Evolutionary conservation across 1,284 basidiomycete species (phyloP), one percentile per base, ranked within the genome.

Genomic region (Ceratobasidium sp.): DNA sequence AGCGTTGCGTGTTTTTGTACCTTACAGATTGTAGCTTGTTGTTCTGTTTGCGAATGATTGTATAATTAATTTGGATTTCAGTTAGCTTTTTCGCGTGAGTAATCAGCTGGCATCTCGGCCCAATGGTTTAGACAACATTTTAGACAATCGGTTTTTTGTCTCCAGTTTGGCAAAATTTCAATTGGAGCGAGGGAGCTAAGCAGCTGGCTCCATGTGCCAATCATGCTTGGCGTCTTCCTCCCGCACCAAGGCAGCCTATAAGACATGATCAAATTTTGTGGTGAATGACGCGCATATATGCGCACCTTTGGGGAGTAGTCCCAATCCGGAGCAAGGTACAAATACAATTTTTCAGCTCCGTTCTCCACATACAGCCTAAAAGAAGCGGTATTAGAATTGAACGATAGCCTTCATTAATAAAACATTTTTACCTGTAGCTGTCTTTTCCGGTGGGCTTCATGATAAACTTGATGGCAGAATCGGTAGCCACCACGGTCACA

Each of bases 271-370:
- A 30, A 56, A 8, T 1, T 23, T 38, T 12, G 4, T n/a, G 33
- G 16, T 18, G 7, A 28, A 8, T 16, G 4, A 18, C 18, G 54
- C 33, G 33, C 54, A 40, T 58, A 58, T 38, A 40, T 40, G 54
- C 54, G 2, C n/a, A 58, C 54, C 21, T 58, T 58, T 25, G 54
- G 54, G 16, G 54, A 58, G 33, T 21, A 14, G 12, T 9, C 12
- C 54, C 54, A 58, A 18, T 58, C 33, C 9, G 54, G 54, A 36
- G 30, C 33, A 3, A 58, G 54, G 16, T 58, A 58, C n/a, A 58
- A 28, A 40, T 58, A 58, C n/a, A 58, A 23, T 38, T 38, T 58
- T 28, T 58, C 54, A 7, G 30, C 33, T 18, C 36, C 54, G n/a
- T 58, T 21, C n/a, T 21, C n/a, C 18, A 38, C 54, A 40, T 58